These are phyloP conservation scores for Tilletiopsis washingtonensis DNA, from an alignment of 1,284 basidiomycete genomes.

Conservation along the genomic window DNA sequence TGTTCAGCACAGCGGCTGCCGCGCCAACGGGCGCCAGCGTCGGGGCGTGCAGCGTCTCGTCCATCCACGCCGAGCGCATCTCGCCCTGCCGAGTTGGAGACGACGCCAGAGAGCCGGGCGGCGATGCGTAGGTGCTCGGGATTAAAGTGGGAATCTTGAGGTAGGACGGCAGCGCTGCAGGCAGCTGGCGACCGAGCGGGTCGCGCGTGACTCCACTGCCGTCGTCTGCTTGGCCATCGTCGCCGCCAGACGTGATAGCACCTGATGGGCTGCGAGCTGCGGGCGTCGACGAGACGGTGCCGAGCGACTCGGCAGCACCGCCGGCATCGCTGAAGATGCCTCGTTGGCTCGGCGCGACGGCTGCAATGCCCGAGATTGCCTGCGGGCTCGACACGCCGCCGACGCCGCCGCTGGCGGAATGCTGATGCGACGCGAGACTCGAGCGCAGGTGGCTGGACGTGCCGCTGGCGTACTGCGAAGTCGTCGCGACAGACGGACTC, in stretches of 20 bases:
- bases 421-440: neutral
- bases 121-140: conserved; percentile 30
- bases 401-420: neutral
- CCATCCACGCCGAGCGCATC: conserved; percentile 10
- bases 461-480: conserved; percentile 22
- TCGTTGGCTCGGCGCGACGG: conserved; percentile 14
- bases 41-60: conserved; percentile 6
- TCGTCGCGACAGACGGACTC: conserved; percentile 26
- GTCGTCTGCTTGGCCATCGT: neutral
- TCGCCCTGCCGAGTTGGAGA: conserved; percentile 1
- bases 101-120: conserved; percentile 20
- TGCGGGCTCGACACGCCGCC: conserved; percentile 17
- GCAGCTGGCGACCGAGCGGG: neutral
- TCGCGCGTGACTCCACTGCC: too few species aligned
- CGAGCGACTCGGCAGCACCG: conserved; percentile 9
- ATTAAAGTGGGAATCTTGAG: conserved; percentile 45
- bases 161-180: conserved; percentile 36
- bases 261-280: neutral
- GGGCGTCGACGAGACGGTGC: neutral
- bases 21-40: conserved; percentile 5
- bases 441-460: conserved; percentile 16
- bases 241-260: conserved; percentile 5
- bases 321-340: conserved; percentile 15
- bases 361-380: conserved; percentile 10
- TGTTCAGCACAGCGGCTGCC: conserved; percentile 23